A percentile compares a stretch with the other conserved stretches of the same genome.
phyloP scores from a whole-genome alignment of 2,329 filamentous ascomycete genomes.

The Pseudogymnoascus sp. region DNA sequence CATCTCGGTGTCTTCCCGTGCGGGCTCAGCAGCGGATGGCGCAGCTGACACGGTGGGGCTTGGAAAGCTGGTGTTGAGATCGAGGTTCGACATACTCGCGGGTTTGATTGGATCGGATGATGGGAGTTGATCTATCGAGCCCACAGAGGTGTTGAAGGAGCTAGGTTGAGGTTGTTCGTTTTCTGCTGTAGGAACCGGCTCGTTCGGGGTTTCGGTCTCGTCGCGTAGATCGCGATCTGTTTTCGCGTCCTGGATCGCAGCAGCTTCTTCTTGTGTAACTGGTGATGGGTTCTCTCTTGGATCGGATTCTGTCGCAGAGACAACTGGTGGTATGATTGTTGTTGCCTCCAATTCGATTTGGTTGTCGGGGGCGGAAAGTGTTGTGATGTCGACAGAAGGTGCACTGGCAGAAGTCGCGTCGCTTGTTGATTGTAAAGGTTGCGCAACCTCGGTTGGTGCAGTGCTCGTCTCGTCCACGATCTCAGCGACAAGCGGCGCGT shows the following conservation, averaged over 20 bases:
- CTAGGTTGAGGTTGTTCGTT: conserved; percentile 7
- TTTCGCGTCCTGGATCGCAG: conserved; percentile 11
- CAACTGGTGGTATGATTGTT: conserved; percentile 25
- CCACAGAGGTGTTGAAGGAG: not conserved
- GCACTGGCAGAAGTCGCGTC: not conserved
- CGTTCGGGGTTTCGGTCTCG: conserved; percentile 6
- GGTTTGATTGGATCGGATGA: conserved; percentile 2
- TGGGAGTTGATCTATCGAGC: not conserved
- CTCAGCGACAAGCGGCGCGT: conserved; percentile 1
- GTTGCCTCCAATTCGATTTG: conserved; percentile 13
- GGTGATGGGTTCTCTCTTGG: conserved; percentile 20
- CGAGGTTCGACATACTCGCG: conserved; percentile 11
- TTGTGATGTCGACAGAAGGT: not conserved
- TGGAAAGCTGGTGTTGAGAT: conserved; percentile 9
- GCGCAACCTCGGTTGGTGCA: conserved; percentile 12
- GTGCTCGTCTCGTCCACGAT: conserved; percentile 12
- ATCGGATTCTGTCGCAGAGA: conserved; percentile 28
- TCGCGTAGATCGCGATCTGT: not conserved
- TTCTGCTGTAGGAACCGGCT: not conserved
- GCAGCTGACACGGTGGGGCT: not conserved
- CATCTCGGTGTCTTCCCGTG: conserved; percentile 27
- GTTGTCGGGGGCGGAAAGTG: not conserved
- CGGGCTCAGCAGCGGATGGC: not conserved
- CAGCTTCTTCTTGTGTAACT: conserved; percentile 11
- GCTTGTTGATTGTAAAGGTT: conserved; percentile 1